Conservation (phyloP, 2,329 filamentous ascomycete species). For the Lasiodiplodia gonubiensis region DNA sequence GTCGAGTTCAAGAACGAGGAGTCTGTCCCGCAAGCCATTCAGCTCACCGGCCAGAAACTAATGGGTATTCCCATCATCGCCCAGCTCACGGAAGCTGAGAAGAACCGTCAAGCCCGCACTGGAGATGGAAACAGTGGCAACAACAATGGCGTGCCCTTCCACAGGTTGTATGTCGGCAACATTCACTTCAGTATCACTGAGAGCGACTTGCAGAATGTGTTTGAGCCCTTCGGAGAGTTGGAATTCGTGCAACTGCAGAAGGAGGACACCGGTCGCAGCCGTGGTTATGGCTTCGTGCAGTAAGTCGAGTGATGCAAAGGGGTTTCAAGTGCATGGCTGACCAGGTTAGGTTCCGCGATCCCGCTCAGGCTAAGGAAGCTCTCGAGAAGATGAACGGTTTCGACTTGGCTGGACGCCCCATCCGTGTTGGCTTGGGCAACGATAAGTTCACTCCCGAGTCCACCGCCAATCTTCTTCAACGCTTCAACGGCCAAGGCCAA, state of each 20-base stretch:
- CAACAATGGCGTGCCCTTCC: conserved; percentile 88
- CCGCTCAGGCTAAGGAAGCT: conserved; percentile 88
- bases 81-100: conserved; percentile 97
- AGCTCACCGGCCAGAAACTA: conserved; percentile 98
- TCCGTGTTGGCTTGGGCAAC: conserved; percentile 98
- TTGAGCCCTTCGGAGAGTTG: conserved; percentile 95
- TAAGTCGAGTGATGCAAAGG: conserved; percentile 60
- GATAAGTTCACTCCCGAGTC: conserved; percentile 99
- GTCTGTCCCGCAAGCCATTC: conserved; percentile 88
- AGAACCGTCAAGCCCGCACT: conserved; percentile 94
- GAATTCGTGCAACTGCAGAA: conserved; percentile 98
- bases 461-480: conserved; percentile 88
- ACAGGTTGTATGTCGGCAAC: conserved; percentile 97
- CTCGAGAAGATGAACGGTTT: conserved; percentile 99
- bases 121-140: conserved; percentile 69
- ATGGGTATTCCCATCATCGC: conserved; percentile 98
- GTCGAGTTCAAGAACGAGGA: conserved; percentile 98
- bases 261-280: conserved; percentile 86
- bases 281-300: conserved; percentile 99
- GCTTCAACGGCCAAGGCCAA: conserved; percentile 79
- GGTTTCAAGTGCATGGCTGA: conserved; percentile 32
- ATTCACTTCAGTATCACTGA: conserved; percentile 99
- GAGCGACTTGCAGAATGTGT: conserved; percentile 91
- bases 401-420: conserved; percentile 94
- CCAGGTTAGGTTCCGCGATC: conserved; percentile 78